These are phyloP conservation scores for Eucalyptus viminalis DNA, from an alignment of 345 rosid species.

Conservation along the genomic window DNA sequence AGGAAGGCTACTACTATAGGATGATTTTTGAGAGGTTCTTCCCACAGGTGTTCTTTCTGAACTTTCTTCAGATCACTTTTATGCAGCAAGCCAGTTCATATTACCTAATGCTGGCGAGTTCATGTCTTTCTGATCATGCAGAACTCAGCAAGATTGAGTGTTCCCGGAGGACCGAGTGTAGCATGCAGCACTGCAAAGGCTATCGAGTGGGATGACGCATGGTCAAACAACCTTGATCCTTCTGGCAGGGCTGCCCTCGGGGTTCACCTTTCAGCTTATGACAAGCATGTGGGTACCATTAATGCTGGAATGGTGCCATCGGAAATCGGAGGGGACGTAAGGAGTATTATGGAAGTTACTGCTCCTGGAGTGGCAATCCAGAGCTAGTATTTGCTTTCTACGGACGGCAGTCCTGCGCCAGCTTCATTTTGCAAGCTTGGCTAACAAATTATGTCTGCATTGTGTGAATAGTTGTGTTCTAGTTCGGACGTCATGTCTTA, in stretches of 20 bases:
- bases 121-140: not conserved
- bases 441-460: not conserved
- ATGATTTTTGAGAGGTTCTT: slow-evolving; percentile 90
- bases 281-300: slow-evolving; percentile 1
- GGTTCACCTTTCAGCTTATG: slow-evolving; percentile 75
- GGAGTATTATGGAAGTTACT: slow-evolving; percentile 24
- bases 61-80: not conserved
- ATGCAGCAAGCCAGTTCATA: not conserved
- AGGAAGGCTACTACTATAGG: slow-evolving; percentile 87
- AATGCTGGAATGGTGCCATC: slow-evolving; percentile 11
- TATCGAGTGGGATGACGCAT: slow-evolving; percentile 73
- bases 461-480: not conserved
- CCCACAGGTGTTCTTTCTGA: slow-evolving; percentile 47
- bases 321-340: slow-evolving; percentile 21
- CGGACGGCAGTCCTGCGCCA: not conserved
- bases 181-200: slow-evolving; percentile 95
- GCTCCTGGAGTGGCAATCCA: slow-evolving; percentile 37
- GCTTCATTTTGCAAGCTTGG: not conserved
- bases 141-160: slow-evolving; percentile 80
- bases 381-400: slow-evolving; percentile 9
- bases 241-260: slow-evolving; percentile 92
- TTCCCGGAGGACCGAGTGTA: slow-evolving; percentile 83
- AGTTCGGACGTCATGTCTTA: not conserved
- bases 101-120: not conserved
- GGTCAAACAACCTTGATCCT: slow-evolving; percentile 92